Evolutionary conservation across 306 rosid species (phyloP).

Genomic region (Cyclanthera cordifolia): DNA sequence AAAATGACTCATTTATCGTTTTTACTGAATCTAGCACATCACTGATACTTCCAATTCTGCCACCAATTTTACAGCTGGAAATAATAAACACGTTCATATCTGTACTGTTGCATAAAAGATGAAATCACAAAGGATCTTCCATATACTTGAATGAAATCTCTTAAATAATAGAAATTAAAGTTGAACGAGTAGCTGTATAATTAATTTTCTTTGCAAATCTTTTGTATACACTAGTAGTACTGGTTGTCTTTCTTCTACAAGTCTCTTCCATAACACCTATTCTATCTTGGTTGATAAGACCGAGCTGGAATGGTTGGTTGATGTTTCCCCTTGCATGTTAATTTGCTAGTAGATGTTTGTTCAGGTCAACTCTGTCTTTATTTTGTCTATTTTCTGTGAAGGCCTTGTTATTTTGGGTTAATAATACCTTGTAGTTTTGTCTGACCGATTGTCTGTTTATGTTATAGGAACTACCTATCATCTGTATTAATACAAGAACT

Average conservation of each 20-base stretch:
- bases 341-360: neutral
- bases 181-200: neutral
- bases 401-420: slow-evolving; percentile 10
- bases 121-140: neutral
- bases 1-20: too few species aligned
- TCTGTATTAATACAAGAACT: slow-evolving; percentile 95
- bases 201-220: neutral
- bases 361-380: neutral
- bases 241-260: neutral
- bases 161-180: neutral
- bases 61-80: too few species aligned
- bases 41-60: too few species aligned
- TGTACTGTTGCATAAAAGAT: neutral
- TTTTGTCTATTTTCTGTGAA: neutral
- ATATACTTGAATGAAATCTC: neutral
- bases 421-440: neutral
- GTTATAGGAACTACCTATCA: slow-evolving; percentile 80
- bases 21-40: too few species aligned
- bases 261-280: neutral
- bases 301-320: neutral
- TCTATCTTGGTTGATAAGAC: neutral
- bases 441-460: slow-evolving; percentile 13
- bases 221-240: neutral
- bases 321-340: neutral
- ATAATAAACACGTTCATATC: neutral